Conservation (phyloP, 2,329 filamentous ascomycete species). For the Claviceps pazoutovae region DNA sequence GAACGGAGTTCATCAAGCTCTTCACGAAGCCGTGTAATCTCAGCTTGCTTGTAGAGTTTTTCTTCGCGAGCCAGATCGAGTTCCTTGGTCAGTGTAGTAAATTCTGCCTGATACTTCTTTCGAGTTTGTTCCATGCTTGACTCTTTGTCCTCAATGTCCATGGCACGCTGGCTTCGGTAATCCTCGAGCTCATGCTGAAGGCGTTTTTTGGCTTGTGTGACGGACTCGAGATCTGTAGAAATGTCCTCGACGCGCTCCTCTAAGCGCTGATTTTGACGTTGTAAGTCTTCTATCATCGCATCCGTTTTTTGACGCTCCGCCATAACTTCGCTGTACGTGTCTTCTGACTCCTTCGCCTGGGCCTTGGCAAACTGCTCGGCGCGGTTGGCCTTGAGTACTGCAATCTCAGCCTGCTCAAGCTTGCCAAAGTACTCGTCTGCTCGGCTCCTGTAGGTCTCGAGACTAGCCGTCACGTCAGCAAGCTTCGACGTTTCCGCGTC, state of each 20-base stretch:
- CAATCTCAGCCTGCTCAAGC: slow-evolving; percentile 90
- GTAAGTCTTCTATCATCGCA: slow-evolving; percentile 71
- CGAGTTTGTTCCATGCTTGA: slow-evolving; percentile 91
- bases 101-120: slow-evolving; percentile 93
- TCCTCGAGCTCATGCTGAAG: slow-evolving; percentile 96
- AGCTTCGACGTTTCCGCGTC: slow-evolving; percentile 80
- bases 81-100: slow-evolving; percentile 78
- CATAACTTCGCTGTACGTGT: slow-evolving; percentile 80
- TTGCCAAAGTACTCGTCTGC: slow-evolving; percentile 96
- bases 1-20: slow-evolving; percentile 87
- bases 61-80: slow-evolving; percentile 89
- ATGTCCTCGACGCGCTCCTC: slow-evolving; percentile 88
- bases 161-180: slow-evolving; percentile 86
- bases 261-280: slow-evolving; percentile 75
- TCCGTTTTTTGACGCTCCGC: slow-evolving; percentile 88
- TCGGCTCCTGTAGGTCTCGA: slow-evolving; percentile 79
- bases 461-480: slow-evolving; percentile 68
- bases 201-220: slow-evolving; percentile 79
- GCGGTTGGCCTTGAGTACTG: slow-evolving; percentile 78
- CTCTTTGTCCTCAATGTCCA: slow-evolving; percentile 95
- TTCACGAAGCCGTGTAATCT: slow-evolving; percentile 80
- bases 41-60: slow-evolving; percentile 68
- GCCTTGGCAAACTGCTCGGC: slow-evolving; percentile 90
- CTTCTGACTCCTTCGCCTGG: slow-evolving; percentile 81
- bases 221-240: slow-evolving; percentile 74